phyloP scores from a whole-genome alignment of 2,329 filamentous ascomycete species.

The Byssoonygena ceratinophila region DNA sequence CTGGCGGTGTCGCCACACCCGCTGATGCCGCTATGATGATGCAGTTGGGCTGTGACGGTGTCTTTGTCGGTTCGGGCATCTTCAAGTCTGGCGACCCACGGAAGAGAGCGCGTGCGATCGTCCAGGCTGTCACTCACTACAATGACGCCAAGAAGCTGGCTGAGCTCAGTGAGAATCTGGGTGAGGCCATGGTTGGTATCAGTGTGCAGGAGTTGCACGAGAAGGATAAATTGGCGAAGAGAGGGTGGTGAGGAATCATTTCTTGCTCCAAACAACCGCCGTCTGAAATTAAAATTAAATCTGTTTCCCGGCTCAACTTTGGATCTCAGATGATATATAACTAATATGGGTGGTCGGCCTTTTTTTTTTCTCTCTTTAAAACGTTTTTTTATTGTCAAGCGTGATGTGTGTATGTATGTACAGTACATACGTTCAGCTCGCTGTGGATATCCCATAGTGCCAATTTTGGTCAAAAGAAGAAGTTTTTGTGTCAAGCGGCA shows the following conservation, averaged over 20 bases:
- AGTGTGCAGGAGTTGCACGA: slow-evolving; percentile 70
- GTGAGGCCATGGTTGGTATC: slow-evolving; percentile 97
- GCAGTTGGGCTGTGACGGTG: slow-evolving; percentile 95
- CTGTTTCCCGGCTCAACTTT: background rate
- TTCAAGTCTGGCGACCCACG: slow-evolving; percentile 92
- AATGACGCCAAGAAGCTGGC: slow-evolving; percentile 75
- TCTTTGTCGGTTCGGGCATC: slow-evolving; percentile 93
- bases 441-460: background rate
- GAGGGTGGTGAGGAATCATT: slow-evolving; percentile 57
- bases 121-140: slow-evolving; percentile 86
- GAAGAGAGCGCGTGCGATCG: slow-evolving; percentile 86
- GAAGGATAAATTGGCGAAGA: slow-evolving; percentile 68
- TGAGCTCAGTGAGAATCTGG: slow-evolving; percentile 74
- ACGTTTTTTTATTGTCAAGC: slow-evolving; percentile 1
- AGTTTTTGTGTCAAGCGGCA: background rate
- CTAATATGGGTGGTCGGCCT: slow-evolving; percentile 7
- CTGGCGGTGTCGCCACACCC: slow-evolving; percentile 97
- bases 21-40: slow-evolving; percentile 98
- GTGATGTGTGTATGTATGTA: slow-evolving; percentile 1
- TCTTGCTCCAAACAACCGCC: background rate
- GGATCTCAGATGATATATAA: slow-evolving; percentile 6
- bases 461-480: background rate
- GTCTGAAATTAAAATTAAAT: background rate
- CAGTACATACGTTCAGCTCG: background rate
- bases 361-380: background rate